Evolutionary conservation across 2,329 filamentous ascomycete species (phyloP).

Genomic region (Chaetomium sp.): DNA sequence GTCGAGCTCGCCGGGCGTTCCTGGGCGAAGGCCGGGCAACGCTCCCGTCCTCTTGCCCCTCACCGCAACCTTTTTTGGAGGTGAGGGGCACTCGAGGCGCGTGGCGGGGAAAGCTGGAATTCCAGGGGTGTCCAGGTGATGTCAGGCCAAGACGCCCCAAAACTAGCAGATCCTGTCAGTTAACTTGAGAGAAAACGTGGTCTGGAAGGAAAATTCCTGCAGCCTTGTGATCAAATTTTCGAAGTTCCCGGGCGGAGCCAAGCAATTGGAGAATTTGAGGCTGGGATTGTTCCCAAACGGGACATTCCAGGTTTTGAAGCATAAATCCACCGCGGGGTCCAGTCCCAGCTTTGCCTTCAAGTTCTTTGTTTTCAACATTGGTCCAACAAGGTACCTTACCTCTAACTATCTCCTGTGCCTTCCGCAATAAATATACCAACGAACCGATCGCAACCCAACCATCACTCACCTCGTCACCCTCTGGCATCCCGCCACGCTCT

Average conservation of each 20-base stretch:
- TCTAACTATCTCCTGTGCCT: background rate
- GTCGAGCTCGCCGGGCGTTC: background rate
- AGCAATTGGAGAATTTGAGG: slow-evolving; percentile 15
- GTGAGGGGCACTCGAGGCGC: slow-evolving; percentile 22
- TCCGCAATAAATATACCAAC: background rate
- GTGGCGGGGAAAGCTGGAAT: slow-evolving; percentile 24
- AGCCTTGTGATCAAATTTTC: slow-evolving; percentile 32
- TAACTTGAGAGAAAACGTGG: slow-evolving; percentile 12
- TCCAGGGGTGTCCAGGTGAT: slow-evolving; percentile 28
- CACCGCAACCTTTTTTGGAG: background rate
- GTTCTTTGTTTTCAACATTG: background rate
- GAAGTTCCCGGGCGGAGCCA: slow-evolving; percentile 17
- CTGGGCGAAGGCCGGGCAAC: slow-evolving; percentile 7
- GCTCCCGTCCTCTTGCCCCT: background rate
- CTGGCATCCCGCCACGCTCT: too few species aligned
- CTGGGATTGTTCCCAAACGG: background rate
- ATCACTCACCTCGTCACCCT: background rate
- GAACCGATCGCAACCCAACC: background rate
- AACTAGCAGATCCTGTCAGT: background rate
- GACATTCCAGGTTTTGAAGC: background rate
- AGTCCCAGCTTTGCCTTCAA: background rate
- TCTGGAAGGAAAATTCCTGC: slow-evolving; percentile 23
- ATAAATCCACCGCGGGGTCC: background rate
- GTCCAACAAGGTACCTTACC: too few species aligned
- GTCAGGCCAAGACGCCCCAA: slow-evolving; percentile 25